Evolutionary conservation across 306 rosid genomes (phyloP).

Genomic region (Quercus wislizeni): DNA sequence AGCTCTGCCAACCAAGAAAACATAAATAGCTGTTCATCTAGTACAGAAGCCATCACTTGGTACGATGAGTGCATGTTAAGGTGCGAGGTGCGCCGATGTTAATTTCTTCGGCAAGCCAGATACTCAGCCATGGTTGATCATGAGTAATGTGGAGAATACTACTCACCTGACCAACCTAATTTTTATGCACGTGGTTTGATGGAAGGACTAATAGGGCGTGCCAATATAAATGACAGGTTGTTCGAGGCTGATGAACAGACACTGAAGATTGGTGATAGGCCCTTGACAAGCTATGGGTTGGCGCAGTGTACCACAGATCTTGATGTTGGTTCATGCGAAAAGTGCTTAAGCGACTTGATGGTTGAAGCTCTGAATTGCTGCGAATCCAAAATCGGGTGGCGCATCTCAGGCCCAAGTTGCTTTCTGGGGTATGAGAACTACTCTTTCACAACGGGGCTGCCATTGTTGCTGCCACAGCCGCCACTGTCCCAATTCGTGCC

Average conservation of each 20-base stretch:
- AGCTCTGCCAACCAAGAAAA: too few relatives aligned
- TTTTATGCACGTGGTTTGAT: too few relatives aligned
- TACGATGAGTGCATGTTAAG: constrained; percentile 26
- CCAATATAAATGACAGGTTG: neutral
- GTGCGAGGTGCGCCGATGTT: constrained; percentile 33
- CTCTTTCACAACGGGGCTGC: constrained; percentile 2
- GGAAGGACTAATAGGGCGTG: too few relatives aligned
- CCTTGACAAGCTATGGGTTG: constrained; percentile 17
- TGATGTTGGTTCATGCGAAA: constrained; percentile 1
- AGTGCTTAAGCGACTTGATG: constrained; percentile 28
- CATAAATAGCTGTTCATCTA: neutral
- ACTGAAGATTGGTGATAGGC: neutral
- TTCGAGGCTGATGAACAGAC: constrained; percentile 5
- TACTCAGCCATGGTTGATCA: neutral
- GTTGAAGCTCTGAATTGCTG: neutral
- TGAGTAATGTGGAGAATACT: neutral
- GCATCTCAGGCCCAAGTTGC: constrained; percentile 33
- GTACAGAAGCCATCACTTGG: constrained; percentile 7
- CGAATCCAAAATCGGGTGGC: constrained; percentile 30
- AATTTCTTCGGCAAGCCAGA: neutral
- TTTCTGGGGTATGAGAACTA: constrained; percentile 35
- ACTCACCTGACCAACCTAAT: neutral
- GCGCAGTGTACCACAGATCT: constrained; percentile 45
- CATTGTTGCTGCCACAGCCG: neutral
- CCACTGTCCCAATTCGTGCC: neutral